Base-by-base conservation (phyloP, 495 filamentous ascomycete genomes). In the Aspergillus cristatus region DNA sequence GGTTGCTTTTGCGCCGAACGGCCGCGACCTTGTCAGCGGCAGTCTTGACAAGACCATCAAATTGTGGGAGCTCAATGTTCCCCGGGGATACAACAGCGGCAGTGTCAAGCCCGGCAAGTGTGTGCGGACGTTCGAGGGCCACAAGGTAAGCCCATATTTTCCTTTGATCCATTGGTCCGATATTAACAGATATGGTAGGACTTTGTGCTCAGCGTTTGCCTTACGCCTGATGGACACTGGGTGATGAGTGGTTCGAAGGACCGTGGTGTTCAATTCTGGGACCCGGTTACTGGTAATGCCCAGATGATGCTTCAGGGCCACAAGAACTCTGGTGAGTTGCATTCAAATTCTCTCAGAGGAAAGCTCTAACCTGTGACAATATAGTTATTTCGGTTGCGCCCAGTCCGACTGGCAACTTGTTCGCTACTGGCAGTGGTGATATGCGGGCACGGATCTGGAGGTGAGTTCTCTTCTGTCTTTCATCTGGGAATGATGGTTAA, bases 41-140 rank as follows among this genome's bases (percentile, higher is more conserved):
- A 87, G 82, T 74, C 66, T 94, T 45, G 86, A 94, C 58, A 90
- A 89, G 72, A 91, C 86, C 2, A 94, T 94, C 68, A 94, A 94
- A 71, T 84, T 91, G 72, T 94, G 86, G 86, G 86, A 94, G 60
- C 70, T 94, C 28, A 74, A 71, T 18, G 74, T 81, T 18, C 75
- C 84, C 33, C 72, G 83, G 40, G 76, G 76, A 33, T 59, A 71
- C 43, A 68, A 78, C 37, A 65, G 72, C 28, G 75, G 74, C 51
- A 73, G 73, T 32, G 65, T 76, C 28, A 86, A 84, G 70, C 78
- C 81, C 34, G 84, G 86, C 37, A 76, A 85, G 51, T 90, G 87
- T 57, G 72, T 86, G 41, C 84, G 84, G 55, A 94, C 86, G 2
- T 93, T 93, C 52, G 86, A 94, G 54, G 86, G 86, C 41, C 86